Conservation (phyloP, 179 eudicot species). For the Carnegiea gigantea region DNA sequence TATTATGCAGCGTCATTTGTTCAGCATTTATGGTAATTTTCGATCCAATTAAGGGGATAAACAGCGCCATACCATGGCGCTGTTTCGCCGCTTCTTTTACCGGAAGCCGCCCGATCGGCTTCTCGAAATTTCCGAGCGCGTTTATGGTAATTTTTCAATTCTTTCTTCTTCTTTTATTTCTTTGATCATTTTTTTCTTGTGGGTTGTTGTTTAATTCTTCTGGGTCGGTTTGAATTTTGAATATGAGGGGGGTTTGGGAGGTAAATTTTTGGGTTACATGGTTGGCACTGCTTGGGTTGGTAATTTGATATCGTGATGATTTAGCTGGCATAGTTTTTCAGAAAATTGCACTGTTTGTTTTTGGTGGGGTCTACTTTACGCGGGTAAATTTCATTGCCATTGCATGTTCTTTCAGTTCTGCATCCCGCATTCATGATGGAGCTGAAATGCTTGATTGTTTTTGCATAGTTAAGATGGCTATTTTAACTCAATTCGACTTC, state of each 20-base stretch:
- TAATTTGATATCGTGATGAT: slow-evolving; percentile 12
- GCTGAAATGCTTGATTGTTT: neutral
- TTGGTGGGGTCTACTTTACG: slow-evolving; percentile 8
- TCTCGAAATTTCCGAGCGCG: slow-evolving; percentile 91
- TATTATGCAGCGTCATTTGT: neutral
- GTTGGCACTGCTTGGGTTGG: neutral
- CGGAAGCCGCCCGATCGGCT: slow-evolving; percentile 96
- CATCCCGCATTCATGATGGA: neutral
- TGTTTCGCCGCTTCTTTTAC: slow-evolving; percentile 88
- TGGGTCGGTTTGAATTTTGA: slow-evolving; percentile 8
- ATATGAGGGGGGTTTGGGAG: neutral
- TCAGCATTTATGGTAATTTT: slow-evolving; percentile 33
- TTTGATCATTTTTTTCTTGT: slow-evolving; percentile 7
- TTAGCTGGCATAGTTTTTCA: slow-evolving; percentile 7
- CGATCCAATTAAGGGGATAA: slow-evolving; percentile 62
- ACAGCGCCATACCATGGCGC: slow-evolving; percentile 99
- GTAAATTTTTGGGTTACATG: neutral
- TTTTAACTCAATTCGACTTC: slow-evolving; percentile 1
- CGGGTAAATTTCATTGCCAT: neutral
- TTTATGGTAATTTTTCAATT: slow-evolving; percentile 51
- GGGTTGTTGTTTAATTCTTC: neutral
- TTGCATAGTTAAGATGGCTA: neutral
- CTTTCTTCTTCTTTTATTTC: neutral
- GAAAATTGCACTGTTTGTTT: slow-evolving; percentile 17
- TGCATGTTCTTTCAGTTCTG: neutral